Percentiles rank a stretch among this genome's conserved stretches.
Conservation (phyloP, 306 rosid species). For the Citrullus colocynthis region DNA sequence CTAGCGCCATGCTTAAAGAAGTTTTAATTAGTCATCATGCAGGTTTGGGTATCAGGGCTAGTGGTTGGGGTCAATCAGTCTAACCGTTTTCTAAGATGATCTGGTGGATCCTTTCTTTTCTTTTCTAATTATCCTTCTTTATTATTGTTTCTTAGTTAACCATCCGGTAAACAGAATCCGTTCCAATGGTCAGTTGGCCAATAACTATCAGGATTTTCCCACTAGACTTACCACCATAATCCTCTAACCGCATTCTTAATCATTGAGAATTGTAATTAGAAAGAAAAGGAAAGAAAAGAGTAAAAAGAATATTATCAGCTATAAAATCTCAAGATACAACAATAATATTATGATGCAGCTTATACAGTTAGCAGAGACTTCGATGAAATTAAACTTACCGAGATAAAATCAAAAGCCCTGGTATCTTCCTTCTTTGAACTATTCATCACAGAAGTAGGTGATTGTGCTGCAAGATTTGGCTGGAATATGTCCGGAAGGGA, state of each 20-base stretch:
- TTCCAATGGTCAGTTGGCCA: neutral
- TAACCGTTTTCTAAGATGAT: neutral
- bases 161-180: neutral
- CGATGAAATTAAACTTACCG: constrained; percentile 46
- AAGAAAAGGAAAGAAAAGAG: neutral
- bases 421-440: constrained; percentile 81
- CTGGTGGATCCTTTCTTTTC: neutral
- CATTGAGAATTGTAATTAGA: neutral
- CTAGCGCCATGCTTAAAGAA: neutral
- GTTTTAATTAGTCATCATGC: neutral
- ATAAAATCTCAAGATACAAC: neutral
- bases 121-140: neutral
- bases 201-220: neutral
- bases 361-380: neutral
- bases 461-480: constrained; percentile 41
- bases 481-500: constrained; percentile 87
- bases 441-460: constrained; percentile 46
- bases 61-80: neutral
- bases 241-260: neutral
- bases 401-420: constrained; percentile 90
- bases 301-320: neutral
- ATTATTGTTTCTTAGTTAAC: neutral
- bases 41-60: neutral
- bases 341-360: constrained; percentile 8
- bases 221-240: neutral